These are phyloP conservation scores for Xanthoparmelia taractica DNA, from an alignment of 495 filamentous ascomycete species.

Conservation along the genomic window DNA sequence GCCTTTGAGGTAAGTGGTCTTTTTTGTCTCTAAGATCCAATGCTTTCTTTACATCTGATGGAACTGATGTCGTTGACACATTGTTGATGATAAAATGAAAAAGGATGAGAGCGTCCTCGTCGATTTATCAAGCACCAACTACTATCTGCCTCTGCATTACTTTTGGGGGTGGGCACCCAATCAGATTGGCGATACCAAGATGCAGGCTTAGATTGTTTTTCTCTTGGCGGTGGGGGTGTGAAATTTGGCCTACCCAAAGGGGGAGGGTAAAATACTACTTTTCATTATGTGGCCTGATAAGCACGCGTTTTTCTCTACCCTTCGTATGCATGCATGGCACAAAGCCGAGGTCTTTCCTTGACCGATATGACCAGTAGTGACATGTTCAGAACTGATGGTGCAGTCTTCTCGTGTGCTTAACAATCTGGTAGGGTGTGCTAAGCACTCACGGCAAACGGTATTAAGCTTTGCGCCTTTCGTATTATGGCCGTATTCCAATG, in stretches of 20 bases:
- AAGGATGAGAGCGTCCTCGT: too few relatives aligned
- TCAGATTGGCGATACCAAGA: neutral
- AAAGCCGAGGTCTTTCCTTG: too few relatives aligned
- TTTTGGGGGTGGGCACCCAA: neutral
- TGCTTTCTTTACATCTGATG: neutral
- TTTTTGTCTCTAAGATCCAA: neutral
- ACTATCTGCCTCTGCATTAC: neutral
- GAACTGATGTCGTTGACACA: neutral
- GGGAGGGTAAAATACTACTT: neutral
- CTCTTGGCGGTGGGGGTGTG: slow-evolving; percentile 3
- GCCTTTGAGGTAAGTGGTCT: neutral
- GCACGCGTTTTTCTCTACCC: neutral
- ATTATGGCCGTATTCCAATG: neutral
- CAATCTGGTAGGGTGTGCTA: too few relatives aligned
- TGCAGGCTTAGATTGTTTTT: slow-evolving; percentile 8
- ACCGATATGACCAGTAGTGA: too few relatives aligned
- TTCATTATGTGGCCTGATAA: neutral
- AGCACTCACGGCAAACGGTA: too few relatives aligned
- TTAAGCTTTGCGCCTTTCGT: too few relatives aligned
- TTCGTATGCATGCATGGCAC: too few relatives aligned
- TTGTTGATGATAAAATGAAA: neutral
- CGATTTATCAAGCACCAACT: too few relatives aligned
- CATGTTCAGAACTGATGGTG: too few relatives aligned
- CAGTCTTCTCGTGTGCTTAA: too few relatives aligned
- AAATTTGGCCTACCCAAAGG: slow-evolving; percentile 5